phyloP scores from a whole-genome alignment of 2,329 filamentous ascomycete species.

The Ophiostoma fasciatum region DNA sequence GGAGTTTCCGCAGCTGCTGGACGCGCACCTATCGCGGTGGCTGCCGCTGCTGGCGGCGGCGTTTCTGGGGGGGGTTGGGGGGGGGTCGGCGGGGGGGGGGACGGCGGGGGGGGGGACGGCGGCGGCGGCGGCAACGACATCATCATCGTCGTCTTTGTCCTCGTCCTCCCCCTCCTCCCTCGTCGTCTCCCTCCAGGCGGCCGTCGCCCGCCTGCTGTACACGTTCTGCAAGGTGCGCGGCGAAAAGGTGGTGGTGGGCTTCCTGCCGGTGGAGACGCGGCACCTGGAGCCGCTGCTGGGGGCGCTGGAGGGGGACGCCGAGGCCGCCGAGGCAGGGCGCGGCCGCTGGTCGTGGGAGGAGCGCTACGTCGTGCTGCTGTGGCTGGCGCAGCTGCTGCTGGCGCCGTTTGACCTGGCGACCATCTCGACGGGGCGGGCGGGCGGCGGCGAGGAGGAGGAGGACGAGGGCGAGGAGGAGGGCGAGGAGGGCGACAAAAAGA shows the following conservation, averaged over 20 bases:
- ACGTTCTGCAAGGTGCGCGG: slow-evolving; percentile 89
- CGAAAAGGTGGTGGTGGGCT: slow-evolving; percentile 80
- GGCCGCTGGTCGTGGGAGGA: slow-evolving; percentile 63
- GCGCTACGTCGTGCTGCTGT: slow-evolving; percentile 72
- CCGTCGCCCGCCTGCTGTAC: slow-evolving; percentile 70
- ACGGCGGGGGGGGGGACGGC: not conserved
- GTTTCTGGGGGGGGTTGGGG: slow-evolving; percentile 51
- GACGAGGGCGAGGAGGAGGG: slow-evolving; percentile 11
- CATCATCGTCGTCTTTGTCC: not conserved
- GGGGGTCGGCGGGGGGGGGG: slow-evolving; percentile 19
- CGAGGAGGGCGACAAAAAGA: slow-evolving; percentile 27
- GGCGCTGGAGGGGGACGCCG: slow-evolving; percentile 50
- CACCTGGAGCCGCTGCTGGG: slow-evolving; percentile 68
- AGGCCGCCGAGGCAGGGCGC: not conserved
- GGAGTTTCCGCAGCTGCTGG: slow-evolving; percentile 85
- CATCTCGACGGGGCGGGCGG: slow-evolving; percentile 44
- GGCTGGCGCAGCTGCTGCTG: slow-evolving; percentile 69
- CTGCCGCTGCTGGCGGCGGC: slow-evolving; percentile 61
- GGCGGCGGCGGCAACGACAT: not conserved
- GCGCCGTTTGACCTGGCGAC: slow-evolving; percentile 83
- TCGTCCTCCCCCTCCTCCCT: slow-evolving; percentile 22
- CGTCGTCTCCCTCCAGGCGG: slow-evolving; percentile 45
- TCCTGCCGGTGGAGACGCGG: slow-evolving; percentile 78
- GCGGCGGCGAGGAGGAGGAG: slow-evolving; percentile 7
- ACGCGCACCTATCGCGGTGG: slow-evolving; percentile 64